phyloP scores from a whole-genome alignment of 2,329 filamentous ascomycete genomes.

The Colletotrichum sp. region DNA sequence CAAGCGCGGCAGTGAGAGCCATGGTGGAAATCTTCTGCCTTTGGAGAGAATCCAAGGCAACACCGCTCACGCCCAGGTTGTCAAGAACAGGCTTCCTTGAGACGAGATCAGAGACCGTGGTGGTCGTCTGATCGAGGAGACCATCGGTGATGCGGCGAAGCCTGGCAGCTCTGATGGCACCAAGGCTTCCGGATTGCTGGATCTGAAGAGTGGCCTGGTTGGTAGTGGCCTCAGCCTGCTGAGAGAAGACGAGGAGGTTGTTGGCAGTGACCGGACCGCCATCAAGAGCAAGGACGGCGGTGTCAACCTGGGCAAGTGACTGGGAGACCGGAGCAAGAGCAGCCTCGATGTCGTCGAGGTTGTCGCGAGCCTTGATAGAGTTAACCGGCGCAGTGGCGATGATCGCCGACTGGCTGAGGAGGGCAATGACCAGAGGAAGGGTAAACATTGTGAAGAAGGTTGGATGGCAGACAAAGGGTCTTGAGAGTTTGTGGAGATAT shows the following conservation, averaged over 20 bases:
- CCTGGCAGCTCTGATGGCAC: conserved; percentile 23
- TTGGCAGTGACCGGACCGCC: conserved; percentile 10
- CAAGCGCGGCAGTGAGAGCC: conserved; percentile 28
- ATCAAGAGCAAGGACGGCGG: conserved; percentile 8
- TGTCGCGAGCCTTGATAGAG: neutral
- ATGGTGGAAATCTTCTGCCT: conserved; percentile 24
- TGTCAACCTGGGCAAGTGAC: conserved; percentile 5
- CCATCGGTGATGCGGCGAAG: conserved; percentile 23
- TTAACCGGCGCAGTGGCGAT: neutral
- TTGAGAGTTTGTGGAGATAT: neutral
- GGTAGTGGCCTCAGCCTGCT: conserved; percentile 18
- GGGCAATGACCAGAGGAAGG: conserved; percentile 1
- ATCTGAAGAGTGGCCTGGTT: conserved; percentile 29
- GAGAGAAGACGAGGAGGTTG: conserved; percentile 7
- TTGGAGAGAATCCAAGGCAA: conserved; percentile 26
- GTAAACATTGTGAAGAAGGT: neutral
- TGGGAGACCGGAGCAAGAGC: conserved; percentile 3
- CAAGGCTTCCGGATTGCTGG: conserved; percentile 23
- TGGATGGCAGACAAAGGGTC: neutral
- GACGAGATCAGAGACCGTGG: conserved; percentile 23
- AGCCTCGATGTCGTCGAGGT: conserved; percentile 1
- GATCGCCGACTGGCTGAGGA: conserved; percentile 9
- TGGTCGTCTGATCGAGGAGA: conserved; percentile 26
- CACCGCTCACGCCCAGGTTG: conserved; percentile 27
- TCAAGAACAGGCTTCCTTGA: conserved; percentile 30